Evolutionary conservation across 352 stramenopile species (phyloP).

Genomic region (Globisporangium orthogonon): DNA sequence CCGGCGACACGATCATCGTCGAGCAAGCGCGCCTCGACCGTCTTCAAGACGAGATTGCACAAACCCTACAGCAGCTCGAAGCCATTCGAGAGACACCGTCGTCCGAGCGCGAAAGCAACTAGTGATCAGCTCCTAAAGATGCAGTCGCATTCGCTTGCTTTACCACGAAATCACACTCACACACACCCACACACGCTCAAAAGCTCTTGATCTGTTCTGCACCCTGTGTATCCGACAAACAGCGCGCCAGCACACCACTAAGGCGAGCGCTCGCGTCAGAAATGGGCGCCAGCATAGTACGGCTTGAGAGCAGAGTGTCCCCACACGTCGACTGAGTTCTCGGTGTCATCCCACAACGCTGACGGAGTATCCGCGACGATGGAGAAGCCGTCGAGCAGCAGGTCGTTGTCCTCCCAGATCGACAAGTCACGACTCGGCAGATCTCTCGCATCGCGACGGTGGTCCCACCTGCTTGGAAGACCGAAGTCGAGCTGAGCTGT

Average conservation of each 20-base stretch:
- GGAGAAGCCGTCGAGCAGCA: conserved; percentile 26
- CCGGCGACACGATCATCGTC: conserved; percentile 30
- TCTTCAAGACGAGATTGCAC: conserved; percentile 49
- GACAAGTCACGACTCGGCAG: conserved; percentile 13
- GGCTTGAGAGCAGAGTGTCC: not conserved
- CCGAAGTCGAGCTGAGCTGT: conserved; percentile 37
- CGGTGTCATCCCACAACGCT: conserved; percentile 12
- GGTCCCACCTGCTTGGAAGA: conserved; percentile 35
- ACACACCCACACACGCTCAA: not conserved
- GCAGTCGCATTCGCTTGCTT: not conserved
- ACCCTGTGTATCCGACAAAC: conserved; percentile 12
- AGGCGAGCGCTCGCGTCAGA: conserved; percentile 1
- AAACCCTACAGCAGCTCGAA: conserved; percentile 50
- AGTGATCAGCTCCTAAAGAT: not conserved
- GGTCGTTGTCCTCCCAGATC: conserved; percentile 38
- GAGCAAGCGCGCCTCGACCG: conserved; percentile 56
- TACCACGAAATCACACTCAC: not conserved
- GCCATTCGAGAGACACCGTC: conserved; percentile 14
- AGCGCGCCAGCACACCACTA: not conserved
- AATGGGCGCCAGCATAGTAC: not conserved
- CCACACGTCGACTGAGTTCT: conserved; percentile 1
- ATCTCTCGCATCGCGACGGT: conserved; percentile 23
- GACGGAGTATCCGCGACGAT: conserved; percentile 19
- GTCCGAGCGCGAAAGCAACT: too few relatives aligned
- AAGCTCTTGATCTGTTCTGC: not conserved